A percentile compares a stretch with the other conserved stretches of the same genome.
Conservation (phyloP, 345 rosid genomes). For the Jatropha curcas region DNA sequence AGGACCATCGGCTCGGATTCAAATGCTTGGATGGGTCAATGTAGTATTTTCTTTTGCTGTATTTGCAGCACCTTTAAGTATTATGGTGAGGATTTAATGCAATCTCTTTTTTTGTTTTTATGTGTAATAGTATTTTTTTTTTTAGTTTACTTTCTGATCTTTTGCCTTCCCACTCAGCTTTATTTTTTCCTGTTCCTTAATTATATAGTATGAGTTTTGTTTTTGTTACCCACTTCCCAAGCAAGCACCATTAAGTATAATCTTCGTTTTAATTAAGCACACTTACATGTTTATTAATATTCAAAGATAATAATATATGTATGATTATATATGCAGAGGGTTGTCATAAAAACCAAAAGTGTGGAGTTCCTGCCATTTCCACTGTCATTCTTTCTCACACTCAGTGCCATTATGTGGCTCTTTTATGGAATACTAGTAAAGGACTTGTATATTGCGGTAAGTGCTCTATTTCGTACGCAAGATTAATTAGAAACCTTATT, state of each 20-base stretch:
- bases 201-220: background rate
- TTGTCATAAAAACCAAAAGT: conserved; percentile 37
- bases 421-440: conserved; percentile 33
- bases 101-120: background rate
- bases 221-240: background rate
- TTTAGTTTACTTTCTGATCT: background rate
- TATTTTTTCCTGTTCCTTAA: background rate
- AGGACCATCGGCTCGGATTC: conserved; percentile 42
- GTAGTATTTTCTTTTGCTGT: conserved; percentile 51
- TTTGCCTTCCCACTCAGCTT: background rate
- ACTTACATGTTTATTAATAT: no score
- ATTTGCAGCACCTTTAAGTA: conserved; percentile 64
- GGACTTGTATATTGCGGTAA: conserved; percentile 42
- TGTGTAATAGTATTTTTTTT: background rate
- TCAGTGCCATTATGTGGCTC: conserved; percentile 38
- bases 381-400: conserved; percentile 34
- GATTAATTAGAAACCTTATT: background rate
- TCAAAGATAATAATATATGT: background rate
- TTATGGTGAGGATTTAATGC: conserved; percentile 38
- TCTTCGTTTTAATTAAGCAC: no score
- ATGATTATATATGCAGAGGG: conserved; percentile 23
- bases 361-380: conserved; percentile 49
- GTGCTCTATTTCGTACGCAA: background rate
- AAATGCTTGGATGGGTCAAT: conserved; percentile 57
- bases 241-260: background rate